phyloP scores from a whole-genome alignment of 2,329 filamentous ascomycete genomes.

The Didymosphaeria variabile region DNA sequence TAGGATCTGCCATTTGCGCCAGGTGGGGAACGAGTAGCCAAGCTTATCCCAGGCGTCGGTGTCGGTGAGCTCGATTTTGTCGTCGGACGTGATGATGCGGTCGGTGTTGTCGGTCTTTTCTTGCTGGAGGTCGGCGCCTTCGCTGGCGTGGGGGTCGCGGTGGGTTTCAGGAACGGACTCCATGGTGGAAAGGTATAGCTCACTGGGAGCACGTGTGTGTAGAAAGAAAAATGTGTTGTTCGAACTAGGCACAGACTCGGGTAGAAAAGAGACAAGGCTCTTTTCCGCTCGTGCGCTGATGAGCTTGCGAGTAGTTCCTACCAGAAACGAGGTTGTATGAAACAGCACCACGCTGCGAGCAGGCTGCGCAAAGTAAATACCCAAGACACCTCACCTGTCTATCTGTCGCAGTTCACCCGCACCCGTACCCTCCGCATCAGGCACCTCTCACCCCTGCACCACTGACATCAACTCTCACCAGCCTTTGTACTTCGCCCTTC shows the following conservation, averaged over 20 bases:
- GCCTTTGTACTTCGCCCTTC: background rate
- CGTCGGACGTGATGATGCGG: conserved; percentile 32
- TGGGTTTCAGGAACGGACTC: conserved; percentile 36
- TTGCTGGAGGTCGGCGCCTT: conserved; percentile 25
- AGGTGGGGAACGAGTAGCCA: conserved; percentile 55
- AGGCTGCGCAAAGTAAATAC: conserved; percentile 1
- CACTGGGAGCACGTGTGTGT: background rate
- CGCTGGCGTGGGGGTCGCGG: conserved; percentile 29
- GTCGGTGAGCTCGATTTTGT: conserved; percentile 50
- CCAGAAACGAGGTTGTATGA: background rate
- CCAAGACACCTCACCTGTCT: background rate
- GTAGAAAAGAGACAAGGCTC: background rate
- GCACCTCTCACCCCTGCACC: background rate
- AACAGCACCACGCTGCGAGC: background rate
- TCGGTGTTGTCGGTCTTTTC: conserved; percentile 24
- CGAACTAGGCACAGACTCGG: background rate
- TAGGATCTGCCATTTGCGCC: conserved; percentile 61
- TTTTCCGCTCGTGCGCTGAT: background rate
- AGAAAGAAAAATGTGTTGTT: background rate
- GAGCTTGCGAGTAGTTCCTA: background rate
- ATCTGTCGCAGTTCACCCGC: background rate
- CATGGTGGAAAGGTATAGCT: conserved; percentile 2
- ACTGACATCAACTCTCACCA: conserved; percentile 2
- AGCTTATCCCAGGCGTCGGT: conserved; percentile 53
- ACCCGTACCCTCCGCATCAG: background rate